phyloP scores from a whole-genome alignment of 1,139 yeast species.

The Suhomyces coccinellae region DNA sequence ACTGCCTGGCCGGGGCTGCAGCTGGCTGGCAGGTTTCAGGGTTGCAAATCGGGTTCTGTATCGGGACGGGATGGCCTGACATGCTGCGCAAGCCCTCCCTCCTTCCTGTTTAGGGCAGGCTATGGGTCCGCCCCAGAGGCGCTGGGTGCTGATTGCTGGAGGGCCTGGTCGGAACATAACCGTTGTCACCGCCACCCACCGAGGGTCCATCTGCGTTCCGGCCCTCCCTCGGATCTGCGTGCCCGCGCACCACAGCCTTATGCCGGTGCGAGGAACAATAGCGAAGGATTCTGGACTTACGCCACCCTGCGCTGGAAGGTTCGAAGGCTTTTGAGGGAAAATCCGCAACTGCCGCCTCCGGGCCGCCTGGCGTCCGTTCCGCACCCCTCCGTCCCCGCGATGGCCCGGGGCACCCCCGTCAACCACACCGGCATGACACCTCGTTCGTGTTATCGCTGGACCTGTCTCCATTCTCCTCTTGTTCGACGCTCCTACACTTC shows the following conservation, averaged over 20 bases:
- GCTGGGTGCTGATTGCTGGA: background rate
- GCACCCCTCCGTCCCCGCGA: background rate
- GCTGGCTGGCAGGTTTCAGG: slow-evolving; percentile 1
- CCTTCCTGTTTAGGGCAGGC: background rate
- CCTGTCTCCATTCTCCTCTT: too few species aligned
- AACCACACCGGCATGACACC: too few species aligned
- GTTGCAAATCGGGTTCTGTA: slow-evolving; percentile 1
- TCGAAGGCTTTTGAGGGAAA: background rate
- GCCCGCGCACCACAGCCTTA: slow-evolving; percentile 3
- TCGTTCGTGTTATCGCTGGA: too few species aligned
- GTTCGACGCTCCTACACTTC: too few species aligned
- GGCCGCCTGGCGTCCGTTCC: background rate
- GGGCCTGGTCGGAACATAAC: background rate
- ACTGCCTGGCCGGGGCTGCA: background rate
- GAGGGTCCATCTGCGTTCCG: background rate
- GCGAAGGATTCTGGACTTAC: slow-evolving; percentile 2
- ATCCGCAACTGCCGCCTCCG: too few species aligned
- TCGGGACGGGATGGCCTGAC: slow-evolving; percentile 1
- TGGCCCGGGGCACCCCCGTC: background rate
- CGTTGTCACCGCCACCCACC: slow-evolving; percentile 4
- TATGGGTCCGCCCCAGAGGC: background rate
- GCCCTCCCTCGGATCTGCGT: background rate
- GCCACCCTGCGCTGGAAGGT: slow-evolving; percentile 9
- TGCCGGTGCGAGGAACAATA: slow-evolving; percentile 3
- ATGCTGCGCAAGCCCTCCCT: slow-evolving; percentile 1